Conservation (phyloP, 2,329 filamentous ascomycete genomes). For the Dichotomopilus funicola region DNA sequence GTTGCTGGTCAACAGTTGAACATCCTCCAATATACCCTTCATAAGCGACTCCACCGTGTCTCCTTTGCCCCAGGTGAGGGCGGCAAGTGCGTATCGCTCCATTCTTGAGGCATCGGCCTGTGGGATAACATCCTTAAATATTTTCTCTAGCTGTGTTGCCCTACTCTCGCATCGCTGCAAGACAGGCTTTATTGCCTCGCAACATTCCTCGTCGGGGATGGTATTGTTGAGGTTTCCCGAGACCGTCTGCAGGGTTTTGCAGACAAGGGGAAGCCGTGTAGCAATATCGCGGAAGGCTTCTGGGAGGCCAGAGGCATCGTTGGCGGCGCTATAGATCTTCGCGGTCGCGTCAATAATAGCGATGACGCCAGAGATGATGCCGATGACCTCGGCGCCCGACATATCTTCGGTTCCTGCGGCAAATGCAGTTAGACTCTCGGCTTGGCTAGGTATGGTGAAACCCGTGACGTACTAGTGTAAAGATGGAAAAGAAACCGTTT, state of each 20-base stretch:
- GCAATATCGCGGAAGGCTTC: slow-evolving; percentile 5
- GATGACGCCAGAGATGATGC: slow-evolving; percentile 7
- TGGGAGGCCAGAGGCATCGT: slow-evolving; percentile 9
- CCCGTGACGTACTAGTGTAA: not conserved
- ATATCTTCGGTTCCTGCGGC: not conserved
- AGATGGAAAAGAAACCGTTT: not conserved
- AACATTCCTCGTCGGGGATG: not conserved
- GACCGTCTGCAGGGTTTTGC: not conserved
- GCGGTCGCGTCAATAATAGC: slow-evolving; percentile 3
- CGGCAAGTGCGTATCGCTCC: not conserved
- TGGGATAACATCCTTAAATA: not conserved
- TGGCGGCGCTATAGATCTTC: slow-evolving; percentile 4
- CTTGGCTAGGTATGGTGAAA: not conserved
- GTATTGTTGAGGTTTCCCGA: not conserved
- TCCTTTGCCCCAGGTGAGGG: not conserved
- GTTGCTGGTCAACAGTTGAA: not conserved
- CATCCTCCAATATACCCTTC: not conserved
- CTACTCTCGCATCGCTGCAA: not conserved
- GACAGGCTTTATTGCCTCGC: not conserved
- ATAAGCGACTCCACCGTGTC: not conserved
- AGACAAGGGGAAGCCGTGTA: slow-evolving; percentile 2
- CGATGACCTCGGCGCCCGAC: slow-evolving; percentile 8
- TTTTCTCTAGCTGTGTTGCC: not conserved
- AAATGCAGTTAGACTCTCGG: not conserved
- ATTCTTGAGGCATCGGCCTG: not conserved